phyloP scores from a whole-genome alignment of 2,329 filamentous ascomycete species.

The Aspergillus spinulosporus region DNA sequence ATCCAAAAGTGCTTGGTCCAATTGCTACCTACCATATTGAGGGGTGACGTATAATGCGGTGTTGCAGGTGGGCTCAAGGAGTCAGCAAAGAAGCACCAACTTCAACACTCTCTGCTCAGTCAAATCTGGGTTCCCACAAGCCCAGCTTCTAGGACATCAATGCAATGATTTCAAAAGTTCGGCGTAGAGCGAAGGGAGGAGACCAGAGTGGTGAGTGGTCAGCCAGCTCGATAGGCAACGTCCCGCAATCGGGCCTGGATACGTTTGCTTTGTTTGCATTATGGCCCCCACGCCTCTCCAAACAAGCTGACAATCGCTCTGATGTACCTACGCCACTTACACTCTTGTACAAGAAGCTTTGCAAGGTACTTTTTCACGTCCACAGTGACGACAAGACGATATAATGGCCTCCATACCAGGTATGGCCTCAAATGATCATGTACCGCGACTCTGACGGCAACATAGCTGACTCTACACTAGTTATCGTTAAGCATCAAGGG shows the following conservation, averaged over 20 bases:
- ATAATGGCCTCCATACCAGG: slow-evolving; percentile 59
- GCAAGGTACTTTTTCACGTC: slow-evolving; percentile 5
- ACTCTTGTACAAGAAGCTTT: slow-evolving; percentile 9
- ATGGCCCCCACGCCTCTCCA: slow-evolving; percentile 24
- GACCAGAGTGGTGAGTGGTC: slow-evolving; percentile 5
- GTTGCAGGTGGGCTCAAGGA: slow-evolving; percentile 2
- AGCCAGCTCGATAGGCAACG: slow-evolving; percentile 14
- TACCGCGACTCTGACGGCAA: not conserved
- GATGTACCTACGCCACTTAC: slow-evolving; percentile 21
- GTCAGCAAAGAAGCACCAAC: slow-evolving; percentile 5
- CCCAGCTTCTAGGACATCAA: slow-evolving; percentile 10
- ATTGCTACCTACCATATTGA: slow-evolving; percentile 31
- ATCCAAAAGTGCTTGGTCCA: not conserved
- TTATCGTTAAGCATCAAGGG: slow-evolving; percentile 91
- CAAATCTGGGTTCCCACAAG: not conserved
- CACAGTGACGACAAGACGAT: slow-evolving; percentile 9
- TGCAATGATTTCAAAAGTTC: not conserved
- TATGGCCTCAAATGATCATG: slow-evolving; percentile 33
- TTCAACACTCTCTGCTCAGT: slow-evolving; percentile 2
- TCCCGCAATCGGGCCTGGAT: slow-evolving; percentile 19
- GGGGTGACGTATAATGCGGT: slow-evolving; percentile 21
- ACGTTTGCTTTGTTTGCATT: slow-evolving; percentile 24
- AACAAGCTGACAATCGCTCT: slow-evolving; percentile 16
- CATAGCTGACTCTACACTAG: slow-evolving; percentile 50
- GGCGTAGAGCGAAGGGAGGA: not conserved